Base-by-base conservation (phyloP, 1,139 yeast species). In the Yamadazyma aaseri region DNA sequence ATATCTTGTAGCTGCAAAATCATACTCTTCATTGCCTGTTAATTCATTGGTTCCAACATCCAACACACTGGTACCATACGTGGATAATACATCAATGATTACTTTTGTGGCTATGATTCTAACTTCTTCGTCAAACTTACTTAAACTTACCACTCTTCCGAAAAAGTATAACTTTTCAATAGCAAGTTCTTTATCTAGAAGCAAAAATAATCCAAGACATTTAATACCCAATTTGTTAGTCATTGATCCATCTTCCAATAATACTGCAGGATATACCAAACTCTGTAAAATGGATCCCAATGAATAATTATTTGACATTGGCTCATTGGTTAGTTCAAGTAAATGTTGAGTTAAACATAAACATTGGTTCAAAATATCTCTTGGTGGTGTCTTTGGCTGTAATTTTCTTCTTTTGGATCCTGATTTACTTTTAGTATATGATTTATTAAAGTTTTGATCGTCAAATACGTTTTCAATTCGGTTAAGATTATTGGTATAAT, bases 251-350 rank as follows among this genome's bases (percentile, higher is more conserved):
- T 80, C 83, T 17, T 72, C 73, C 40, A 79, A 73, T 28, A 79
- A 69, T 9, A 89, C 78, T 0, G 96, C 87, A 5, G 95, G 95
- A n/a, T 78, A 75, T n/a, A 92, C 82, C 46, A 89, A 68, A 15
- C 86, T 81, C 20, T 82, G 83, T 34, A 85, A 70, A 40, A 92
- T 63, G 0, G 96, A 79, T n/a, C 76, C 76, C 36, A 90, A 66
- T 6, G 86, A 75, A 33, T 81, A 69, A 46, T 85, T 85, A 33
- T 77, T 76, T 29, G 76, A 78, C 32, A 86, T 58, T 1, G 89
- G 80, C 24, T 77, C 79, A 41, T 77, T 77, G 2, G 82, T 74
- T 18, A 84, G 61, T 49, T 83, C 86, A 21, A 92, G 65, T 60
- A 86, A 78, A 44, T 82, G 77, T 42, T 81, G 81, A 3, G 92